Evolutionary conservation across 495 filamentous ascomycete genomes (phyloP).

Genomic region (Xeromyces bisporus): DNA sequence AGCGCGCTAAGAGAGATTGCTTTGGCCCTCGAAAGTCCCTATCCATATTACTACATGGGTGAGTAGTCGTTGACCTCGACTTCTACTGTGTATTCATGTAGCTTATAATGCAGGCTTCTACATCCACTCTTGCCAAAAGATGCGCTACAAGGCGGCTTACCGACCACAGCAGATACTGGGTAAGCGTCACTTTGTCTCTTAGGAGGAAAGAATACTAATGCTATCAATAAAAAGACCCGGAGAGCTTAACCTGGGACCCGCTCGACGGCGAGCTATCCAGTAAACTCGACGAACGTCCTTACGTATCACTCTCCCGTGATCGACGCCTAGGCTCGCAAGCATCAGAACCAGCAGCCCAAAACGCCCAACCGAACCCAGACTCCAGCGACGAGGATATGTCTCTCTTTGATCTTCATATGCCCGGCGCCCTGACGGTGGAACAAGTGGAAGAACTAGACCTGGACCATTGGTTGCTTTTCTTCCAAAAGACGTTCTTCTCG

Average conservation of each 20-base stretch:
- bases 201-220: neutral
- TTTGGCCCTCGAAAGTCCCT: conserved; percentile 56
- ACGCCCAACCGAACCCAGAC: conserved; percentile 14
- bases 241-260: conserved; percentile 55
- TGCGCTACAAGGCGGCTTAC: conserved; percentile 85
- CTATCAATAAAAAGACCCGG: conserved; percentile 41
- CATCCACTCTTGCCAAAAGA: conserved; percentile 56
- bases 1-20: conserved; percentile 73
- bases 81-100: too few species aligned
- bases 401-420: conserved; percentile 55
- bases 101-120: conserved; percentile 38
- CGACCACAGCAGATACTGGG: conserved; percentile 65
- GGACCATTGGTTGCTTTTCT: conserved; percentile 35
- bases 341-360: conserved; percentile 3
- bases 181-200: conserved; percentile 9
- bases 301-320: conserved; percentile 48
- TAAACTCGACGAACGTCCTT: conserved; percentile 47
- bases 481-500: conserved; percentile 24
- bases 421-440: conserved; percentile 51
- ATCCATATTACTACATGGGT: conserved; percentile 66
- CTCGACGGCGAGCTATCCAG: conserved; percentile 48
- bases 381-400: conserved; percentile 31
- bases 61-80: conserved; percentile 19
- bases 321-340: conserved; percentile 7
- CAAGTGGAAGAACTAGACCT: conserved; percentile 48